Evolutionary conservation across 2,329 filamentous ascomycete species (phyloP).

Genomic region (Mycosphaerella sp.): DNA sequence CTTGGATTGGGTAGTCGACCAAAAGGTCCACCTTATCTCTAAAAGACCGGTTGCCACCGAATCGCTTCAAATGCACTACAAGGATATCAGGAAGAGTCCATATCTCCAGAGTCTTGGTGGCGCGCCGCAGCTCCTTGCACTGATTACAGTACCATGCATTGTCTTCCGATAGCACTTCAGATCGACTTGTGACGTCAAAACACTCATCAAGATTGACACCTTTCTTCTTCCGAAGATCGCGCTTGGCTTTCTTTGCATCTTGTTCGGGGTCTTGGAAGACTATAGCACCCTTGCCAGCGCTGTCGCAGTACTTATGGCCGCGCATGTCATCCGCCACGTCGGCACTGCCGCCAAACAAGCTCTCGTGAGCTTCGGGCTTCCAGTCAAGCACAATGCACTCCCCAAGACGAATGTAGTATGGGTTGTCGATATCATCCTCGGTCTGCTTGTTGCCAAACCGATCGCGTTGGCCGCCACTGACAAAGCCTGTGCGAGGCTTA

Average conservation of each 20-base stretch:
- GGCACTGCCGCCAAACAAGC: constrained; percentile 54
- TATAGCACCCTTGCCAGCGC: constrained; percentile 53
- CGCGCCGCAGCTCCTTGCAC: constrained; percentile 88
- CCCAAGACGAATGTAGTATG: constrained; percentile 59
- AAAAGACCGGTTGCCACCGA: constrained; percentile 75
- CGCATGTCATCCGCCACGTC: constrained; percentile 47
- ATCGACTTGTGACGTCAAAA: constrained; percentile 87
- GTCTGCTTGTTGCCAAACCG: constrained; percentile 8
- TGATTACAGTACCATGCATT: constrained; percentile 97
- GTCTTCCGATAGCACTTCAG: constrained; percentile 87
- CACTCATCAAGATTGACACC: constrained; percentile 86
- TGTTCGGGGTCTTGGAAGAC: constrained; percentile 55
- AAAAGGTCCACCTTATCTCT: constrained; percentile 86
- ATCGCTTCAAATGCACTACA: constrained; percentile 90
- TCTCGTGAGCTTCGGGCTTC: constrained; percentile 62
- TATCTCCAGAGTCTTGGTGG: constrained; percentile 92
- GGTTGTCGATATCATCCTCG: constrained; percentile 23
- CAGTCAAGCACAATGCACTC: constrained; percentile 88
- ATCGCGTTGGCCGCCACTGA: background rate
- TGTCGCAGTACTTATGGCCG: constrained; percentile 48
- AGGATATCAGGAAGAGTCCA: constrained; percentile 97
- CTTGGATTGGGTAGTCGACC: constrained; percentile 86
- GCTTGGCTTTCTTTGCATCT: constrained; percentile 55
- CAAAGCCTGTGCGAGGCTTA: constrained; percentile 7
- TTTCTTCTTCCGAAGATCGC: constrained; percentile 60